Evolutionary conservation across 164 flowering plant species (phyloP).

Genomic region (Platanus orientalis): DNA sequence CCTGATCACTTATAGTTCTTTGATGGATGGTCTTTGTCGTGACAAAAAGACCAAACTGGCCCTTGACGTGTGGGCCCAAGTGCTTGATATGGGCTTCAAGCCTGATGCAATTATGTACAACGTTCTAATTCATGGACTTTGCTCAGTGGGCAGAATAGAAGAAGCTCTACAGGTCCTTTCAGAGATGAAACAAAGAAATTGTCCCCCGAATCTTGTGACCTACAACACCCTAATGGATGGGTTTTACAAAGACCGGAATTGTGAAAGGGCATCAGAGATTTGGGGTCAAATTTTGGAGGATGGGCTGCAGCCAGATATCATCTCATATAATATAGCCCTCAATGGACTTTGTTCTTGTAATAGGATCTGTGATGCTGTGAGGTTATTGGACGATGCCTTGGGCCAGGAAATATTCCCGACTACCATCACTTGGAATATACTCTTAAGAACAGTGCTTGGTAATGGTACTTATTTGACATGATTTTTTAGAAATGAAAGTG

Average conservation of each 20-base stretch:
- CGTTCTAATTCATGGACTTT: constrained; percentile 77
- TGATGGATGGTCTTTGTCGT: constrained; percentile 70
- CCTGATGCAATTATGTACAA: constrained; percentile 80
- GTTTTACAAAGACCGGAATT: constrained; percentile 49
- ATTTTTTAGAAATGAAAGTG: background rate
- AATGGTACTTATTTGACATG: constrained; percentile 7
- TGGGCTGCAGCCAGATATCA: constrained; percentile 65
- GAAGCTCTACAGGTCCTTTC: constrained; percentile 52
- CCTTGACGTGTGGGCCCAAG: constrained; percentile 52
- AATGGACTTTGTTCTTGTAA: constrained; percentile 75
- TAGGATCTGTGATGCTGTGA: constrained; percentile 48
- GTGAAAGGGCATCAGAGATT: constrained; percentile 45
- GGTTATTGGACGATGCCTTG: constrained; percentile 54
- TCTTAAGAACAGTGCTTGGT: constrained; percentile 51
- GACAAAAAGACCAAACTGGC: constrained; percentile 53
- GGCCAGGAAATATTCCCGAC: constrained; percentile 59
- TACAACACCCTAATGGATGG: constrained; percentile 85
- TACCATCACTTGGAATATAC: constrained; percentile 71
- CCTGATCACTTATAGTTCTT: constrained; percentile 56
- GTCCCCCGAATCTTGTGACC: constrained; percentile 71
- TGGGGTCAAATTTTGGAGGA: constrained; percentile 54
- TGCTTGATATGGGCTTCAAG: constrained; percentile 40
- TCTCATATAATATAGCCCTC: constrained; percentile 74
- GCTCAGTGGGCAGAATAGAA: constrained; percentile 56
- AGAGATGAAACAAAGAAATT: constrained; percentile 45